Evolutionary conservation across 2,329 filamentous ascomycete species (phyloP).

Genomic region (Sclerotinia subarctica): DNA sequence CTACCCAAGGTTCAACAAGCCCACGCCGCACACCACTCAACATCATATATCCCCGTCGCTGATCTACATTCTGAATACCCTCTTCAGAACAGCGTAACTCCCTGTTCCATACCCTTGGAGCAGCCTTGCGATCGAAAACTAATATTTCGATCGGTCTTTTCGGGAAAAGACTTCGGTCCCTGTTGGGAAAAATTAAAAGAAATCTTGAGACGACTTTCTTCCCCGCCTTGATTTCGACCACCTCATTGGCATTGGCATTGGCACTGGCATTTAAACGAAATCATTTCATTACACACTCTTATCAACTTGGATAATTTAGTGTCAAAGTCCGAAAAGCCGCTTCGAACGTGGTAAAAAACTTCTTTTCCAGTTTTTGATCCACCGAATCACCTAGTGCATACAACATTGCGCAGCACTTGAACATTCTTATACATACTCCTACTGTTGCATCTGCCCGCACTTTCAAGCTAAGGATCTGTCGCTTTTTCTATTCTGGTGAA

Average conservation of each 20-base stretch:
- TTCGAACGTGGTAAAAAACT: background rate
- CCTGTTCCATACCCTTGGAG: background rate
- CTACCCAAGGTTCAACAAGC: background rate
- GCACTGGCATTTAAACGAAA: background rate
- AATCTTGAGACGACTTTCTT: background rate
- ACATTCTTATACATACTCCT: background rate
- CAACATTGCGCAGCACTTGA: conserved; percentile 3
- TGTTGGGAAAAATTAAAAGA: background rate
- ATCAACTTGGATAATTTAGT: conserved; percentile 1
- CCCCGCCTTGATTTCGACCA: conserved; percentile 5
- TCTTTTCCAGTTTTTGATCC: background rate
- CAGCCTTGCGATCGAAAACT: conserved; percentile 12
- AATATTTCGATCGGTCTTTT: conserved; percentile 10
- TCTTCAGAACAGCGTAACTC: background rate
- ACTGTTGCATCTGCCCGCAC: conserved; percentile 7
- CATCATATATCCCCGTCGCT: background rate
- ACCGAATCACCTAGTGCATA: background rate
- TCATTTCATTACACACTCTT: background rate
- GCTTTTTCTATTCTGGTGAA: conserved; percentile 16
- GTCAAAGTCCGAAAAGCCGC: background rate
- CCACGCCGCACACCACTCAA: background rate
- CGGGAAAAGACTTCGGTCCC: background rate
- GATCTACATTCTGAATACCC: conserved; percentile 4
- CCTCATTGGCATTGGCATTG: background rate
- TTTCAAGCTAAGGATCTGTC: conserved; percentile 16